Conservation (phyloP, 2,329 filamentous ascomycete genomes). For the Zarea fungicola region DNA sequence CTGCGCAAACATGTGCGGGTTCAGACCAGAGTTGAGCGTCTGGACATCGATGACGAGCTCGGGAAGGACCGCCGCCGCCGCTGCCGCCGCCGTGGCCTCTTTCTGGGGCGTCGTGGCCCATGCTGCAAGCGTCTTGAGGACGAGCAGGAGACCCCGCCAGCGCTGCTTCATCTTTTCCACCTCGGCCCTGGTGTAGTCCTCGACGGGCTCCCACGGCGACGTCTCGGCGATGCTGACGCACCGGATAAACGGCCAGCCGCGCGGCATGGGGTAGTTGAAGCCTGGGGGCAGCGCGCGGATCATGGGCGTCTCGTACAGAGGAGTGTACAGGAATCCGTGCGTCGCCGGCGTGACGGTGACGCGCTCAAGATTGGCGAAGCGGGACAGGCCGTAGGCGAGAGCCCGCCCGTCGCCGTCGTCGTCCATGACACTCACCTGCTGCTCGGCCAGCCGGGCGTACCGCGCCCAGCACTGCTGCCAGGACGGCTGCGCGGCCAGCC, state of each 20-base stretch:
- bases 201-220: not conserved
- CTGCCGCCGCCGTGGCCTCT: no score
- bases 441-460: slow-evolving; percentile 23
- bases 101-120: no score
- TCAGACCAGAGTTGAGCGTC: slow-evolving; percentile 25
- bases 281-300: not conserved
- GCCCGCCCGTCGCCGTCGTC: slow-evolving; percentile 24
- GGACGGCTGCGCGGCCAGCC: not conserved
- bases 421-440: slow-evolving; percentile 27
- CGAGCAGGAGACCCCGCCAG: slow-evolving; percentile 28
- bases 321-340: slow-evolving; percentile 30
- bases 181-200: not conserved
- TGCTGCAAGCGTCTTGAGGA: slow-evolving; percentile 24
- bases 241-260: not conserved
- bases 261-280: slow-evolving; percentile 2
- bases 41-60: slow-evolving; percentile 32
- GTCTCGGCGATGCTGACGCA: slow-evolving; percentile 15
- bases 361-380: slow-evolving; percentile 30
- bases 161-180: not conserved
- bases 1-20: slow-evolving; percentile 24
- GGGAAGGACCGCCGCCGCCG: slow-evolving; percentile 21
- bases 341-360: slow-evolving; percentile 35
- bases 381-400: slow-evolving; percentile 27
- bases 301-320: slow-evolving; percentile 25
- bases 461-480: not conserved